Evolutionary conservation across 129 eudicot species (phyloP).

Genomic region (Mikania micrantha): DNA sequence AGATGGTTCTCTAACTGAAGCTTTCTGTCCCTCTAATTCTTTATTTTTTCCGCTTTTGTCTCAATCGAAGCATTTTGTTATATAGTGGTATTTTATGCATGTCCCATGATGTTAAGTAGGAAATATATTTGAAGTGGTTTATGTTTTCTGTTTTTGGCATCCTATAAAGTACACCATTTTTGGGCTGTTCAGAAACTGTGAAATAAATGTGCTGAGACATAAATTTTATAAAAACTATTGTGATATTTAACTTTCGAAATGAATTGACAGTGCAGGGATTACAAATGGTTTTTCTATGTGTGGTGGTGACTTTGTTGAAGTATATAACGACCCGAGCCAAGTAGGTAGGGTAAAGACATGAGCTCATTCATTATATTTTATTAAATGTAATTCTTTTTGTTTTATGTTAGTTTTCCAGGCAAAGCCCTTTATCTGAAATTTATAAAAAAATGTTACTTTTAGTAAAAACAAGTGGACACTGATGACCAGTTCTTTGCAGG

Average conservation of each 20-base stretch:
- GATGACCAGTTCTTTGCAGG: conserved; percentile 40
- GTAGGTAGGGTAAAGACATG: conserved; percentile 47
- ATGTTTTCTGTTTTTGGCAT: background rate
- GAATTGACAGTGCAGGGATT: conserved; percentile 83
- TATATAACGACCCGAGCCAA: conserved; percentile 80
- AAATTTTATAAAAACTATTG: background rate
- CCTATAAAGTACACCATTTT: background rate
- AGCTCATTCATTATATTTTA: background rate
- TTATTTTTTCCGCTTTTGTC: too few relatives aligned
- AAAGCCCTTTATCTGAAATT: too few relatives aligned
- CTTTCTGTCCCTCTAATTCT: too few relatives aligned
- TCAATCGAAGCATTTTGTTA: background rate
- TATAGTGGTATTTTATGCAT: background rate
- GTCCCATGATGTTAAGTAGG: background rate
- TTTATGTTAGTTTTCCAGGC: too few relatives aligned
- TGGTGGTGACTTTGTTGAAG: conserved; percentile 98
- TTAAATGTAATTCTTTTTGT: too few relatives aligned
- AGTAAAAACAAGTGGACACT: background rate
- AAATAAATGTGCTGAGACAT: background rate
- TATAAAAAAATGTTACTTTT: background rate
- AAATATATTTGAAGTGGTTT: background rate
- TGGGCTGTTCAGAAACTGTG: background rate
- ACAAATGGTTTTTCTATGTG: conserved; percentile 98
- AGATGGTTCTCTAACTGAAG: too few relatives aligned
- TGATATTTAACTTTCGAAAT: background rate